Percentiles rank a stretch among this genome's conserved stretches.
Conservation (phyloP, 108 stramenopile species). For the Cyclotella distinguenda region DNA sequence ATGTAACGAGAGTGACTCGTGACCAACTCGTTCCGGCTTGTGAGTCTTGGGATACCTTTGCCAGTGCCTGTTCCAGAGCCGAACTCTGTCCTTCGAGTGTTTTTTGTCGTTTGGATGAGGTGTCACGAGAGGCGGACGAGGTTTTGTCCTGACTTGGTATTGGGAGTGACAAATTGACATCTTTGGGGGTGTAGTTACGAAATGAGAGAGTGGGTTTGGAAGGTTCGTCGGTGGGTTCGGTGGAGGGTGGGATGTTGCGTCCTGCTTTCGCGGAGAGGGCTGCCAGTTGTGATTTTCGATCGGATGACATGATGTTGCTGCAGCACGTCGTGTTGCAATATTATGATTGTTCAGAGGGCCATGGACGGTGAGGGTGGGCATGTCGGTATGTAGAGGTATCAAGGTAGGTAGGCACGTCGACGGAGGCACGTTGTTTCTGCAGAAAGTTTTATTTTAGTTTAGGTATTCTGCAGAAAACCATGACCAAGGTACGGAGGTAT, state of each 20-base stretch:
- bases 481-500: too few species aligned
- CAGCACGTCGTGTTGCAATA: too few species aligned
- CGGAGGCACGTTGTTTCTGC: too few species aligned
- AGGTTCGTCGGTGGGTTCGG: slow-evolving; percentile 12
- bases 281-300: slow-evolving; percentile 75
- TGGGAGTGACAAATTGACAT: slow-evolving; percentile 26
- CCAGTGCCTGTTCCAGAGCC: slow-evolving; percentile 59
- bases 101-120: slow-evolving; percentile 33
- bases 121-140: background rate
- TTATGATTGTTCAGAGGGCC: too few species aligned
- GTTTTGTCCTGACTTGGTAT: background rate
- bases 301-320: slow-evolving; percentile 56
- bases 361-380: too few species aligned
- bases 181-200: slow-evolving; percentile 73
- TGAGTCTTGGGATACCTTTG: slow-evolving; percentile 49
- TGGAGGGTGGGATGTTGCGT: slow-evolving; percentile 22
- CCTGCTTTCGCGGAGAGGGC: slow-evolving; percentile 77
- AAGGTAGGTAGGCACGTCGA: too few species aligned
- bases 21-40: slow-evolving; percentile 32
- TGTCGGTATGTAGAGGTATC: too few species aligned
- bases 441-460: too few species aligned
- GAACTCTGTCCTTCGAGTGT: slow-evolving; percentile 24
- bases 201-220: slow-evolving; percentile 43
- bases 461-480: too few species aligned
- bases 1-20: slow-evolving; percentile 37